A percentile compares a stretch with the other conserved stretches of the same genome.
These are phyloP conservation scores for Puccinia brachypodii DNA, from an alignment of 1,284 basidiomycete species.

Conservation along the genomic window DNA sequence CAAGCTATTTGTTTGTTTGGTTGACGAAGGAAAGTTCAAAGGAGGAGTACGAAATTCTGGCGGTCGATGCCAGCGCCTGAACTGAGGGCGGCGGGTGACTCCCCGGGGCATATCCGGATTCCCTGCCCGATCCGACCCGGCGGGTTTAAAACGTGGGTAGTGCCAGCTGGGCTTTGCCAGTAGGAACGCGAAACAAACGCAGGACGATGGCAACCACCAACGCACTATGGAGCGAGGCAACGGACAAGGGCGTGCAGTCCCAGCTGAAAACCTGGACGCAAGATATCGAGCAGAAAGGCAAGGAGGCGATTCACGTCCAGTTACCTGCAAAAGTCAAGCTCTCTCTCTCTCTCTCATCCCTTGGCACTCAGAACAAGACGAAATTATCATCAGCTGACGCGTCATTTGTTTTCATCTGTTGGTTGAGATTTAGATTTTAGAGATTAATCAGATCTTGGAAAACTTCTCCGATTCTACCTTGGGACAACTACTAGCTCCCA, in stretches of 20 bases:
- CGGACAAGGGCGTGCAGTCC: constrained; percentile 24
- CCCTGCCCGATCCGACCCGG: not conserved
- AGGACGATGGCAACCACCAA: constrained; percentile 16
- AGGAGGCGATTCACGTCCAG: constrained; percentile 13
- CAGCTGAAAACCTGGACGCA: constrained; percentile 36
- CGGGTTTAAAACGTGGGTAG: too few species aligned
- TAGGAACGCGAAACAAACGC: not conserved
- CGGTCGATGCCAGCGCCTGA: too few species aligned
- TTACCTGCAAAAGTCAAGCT: constrained; percentile 36
- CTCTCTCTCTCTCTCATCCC: not conserved
- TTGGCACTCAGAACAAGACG: not conserved
- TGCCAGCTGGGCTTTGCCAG: too few species aligned
- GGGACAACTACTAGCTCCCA: not conserved
- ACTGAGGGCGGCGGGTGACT: too few species aligned
- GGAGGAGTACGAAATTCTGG: too few species aligned
- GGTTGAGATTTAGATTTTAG: constrained; percentile 26
- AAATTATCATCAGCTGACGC: not conserved
- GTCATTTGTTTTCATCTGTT: not conserved
- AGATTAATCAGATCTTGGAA: constrained; percentile 33
- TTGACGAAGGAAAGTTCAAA: not conserved
- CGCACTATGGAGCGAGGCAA: constrained; percentile 34
- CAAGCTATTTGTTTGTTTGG: not conserved
- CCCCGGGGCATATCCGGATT: not conserved
- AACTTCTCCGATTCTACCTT: constrained; percentile 25
- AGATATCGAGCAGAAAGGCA: constrained; percentile 29